These are phyloP conservation scores for Paraphoma chrysanthemicola DNA, from an alignment of 2,329 filamentous ascomycete species.

Conservation along the genomic window DNA sequence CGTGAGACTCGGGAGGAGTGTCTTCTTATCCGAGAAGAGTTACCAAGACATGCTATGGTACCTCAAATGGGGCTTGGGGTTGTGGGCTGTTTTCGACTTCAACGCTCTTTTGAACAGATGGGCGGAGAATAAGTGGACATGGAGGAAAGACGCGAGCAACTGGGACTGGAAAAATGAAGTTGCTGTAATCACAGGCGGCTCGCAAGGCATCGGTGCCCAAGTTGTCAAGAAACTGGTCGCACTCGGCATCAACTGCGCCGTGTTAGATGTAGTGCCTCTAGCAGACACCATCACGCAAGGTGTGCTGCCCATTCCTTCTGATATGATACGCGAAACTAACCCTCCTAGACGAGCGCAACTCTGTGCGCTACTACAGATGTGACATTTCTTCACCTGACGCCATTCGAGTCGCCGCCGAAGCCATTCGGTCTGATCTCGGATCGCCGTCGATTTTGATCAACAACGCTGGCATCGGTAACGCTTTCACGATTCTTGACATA, in stretches of 20 bases:
- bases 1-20: slow-evolving; percentile 21
- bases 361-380: slow-evolving; percentile 39
- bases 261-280: slow-evolving; percentile 43
- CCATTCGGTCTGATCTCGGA: slow-evolving; percentile 42
- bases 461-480: slow-evolving; percentile 47
- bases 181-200: slow-evolving; percentile 47
- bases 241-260: slow-evolving; percentile 42
- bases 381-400: slow-evolving; percentile 41
- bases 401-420: slow-evolving; percentile 36
- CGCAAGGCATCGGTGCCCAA: slow-evolving; percentile 43
- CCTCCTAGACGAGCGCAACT: slow-evolving; percentile 23
- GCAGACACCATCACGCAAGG: slow-evolving; percentile 34
- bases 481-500: slow-evolving; percentile 40
- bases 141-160: slow-evolving; percentile 32
- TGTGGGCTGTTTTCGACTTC: slow-evolving; percentile 29
- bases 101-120: slow-evolving; percentile 38
- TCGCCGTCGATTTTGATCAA: slow-evolving; percentile 45
- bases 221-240: slow-evolving; percentile 41
- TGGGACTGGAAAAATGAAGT: slow-evolving; percentile 44
- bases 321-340: neutral
- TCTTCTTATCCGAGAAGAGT: slow-evolving; percentile 34
- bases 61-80: slow-evolving; percentile 35
- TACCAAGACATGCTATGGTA: slow-evolving; percentile 25
- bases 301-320: slow-evolving; percentile 13
- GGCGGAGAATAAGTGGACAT: slow-evolving; percentile 50